phyloP scores from a whole-genome alignment of 1,139 yeast species.

The Entelexis sorbosivorans region DNA sequence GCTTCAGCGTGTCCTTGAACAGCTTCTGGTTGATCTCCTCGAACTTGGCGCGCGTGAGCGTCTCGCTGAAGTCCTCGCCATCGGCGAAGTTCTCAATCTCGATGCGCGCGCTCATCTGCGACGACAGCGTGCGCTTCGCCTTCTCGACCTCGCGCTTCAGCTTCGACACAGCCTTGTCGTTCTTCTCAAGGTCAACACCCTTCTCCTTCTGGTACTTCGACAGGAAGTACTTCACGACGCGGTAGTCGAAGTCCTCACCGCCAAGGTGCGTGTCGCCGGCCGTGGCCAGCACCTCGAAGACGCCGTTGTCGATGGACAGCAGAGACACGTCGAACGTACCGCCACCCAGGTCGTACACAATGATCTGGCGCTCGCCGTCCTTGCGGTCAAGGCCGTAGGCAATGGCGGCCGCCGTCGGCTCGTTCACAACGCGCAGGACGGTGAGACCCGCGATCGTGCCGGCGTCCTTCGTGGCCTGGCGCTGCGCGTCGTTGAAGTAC shows the following conservation, averaged over 20 bases:
- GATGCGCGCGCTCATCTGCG: constrained; percentile 79
- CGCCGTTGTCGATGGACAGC: constrained; percentile 83
- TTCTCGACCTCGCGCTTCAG: constrained; percentile 90
- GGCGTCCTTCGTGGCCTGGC: constrained; percentile 98
- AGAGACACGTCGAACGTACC: constrained; percentile 91
- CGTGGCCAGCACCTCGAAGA: constrained; percentile 87
- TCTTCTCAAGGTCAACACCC: constrained; percentile 59
- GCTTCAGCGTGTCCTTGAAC: constrained; percentile 82
- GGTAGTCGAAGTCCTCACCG: constrained; percentile 95
- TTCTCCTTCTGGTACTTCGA: constrained; percentile 84
- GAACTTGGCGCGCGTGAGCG: constrained; percentile 87
- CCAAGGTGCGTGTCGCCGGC: constrained; percentile 95
- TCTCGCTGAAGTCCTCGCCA: constrained; percentile 84
- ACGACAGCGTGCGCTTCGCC: constrained; percentile 89
- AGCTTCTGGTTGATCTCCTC: constrained; percentile 83
- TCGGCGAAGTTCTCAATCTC: constrained; percentile 93
- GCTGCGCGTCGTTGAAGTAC: constrained; percentile 94
- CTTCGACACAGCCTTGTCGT: constrained; percentile 73
- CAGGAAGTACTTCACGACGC: constrained; percentile 74
- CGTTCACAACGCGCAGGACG: constrained; percentile 89
- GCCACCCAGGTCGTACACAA: constrained; percentile 93
- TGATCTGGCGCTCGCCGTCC: constrained; percentile 78
- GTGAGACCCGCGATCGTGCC: constrained; percentile 94
- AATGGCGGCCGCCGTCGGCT: constrained; percentile 97
- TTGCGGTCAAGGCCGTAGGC: constrained; percentile 92